Evolutionary conservation across 495 filamentous ascomycete species (phyloP).

Genomic region (Neurospora sp.): DNA sequence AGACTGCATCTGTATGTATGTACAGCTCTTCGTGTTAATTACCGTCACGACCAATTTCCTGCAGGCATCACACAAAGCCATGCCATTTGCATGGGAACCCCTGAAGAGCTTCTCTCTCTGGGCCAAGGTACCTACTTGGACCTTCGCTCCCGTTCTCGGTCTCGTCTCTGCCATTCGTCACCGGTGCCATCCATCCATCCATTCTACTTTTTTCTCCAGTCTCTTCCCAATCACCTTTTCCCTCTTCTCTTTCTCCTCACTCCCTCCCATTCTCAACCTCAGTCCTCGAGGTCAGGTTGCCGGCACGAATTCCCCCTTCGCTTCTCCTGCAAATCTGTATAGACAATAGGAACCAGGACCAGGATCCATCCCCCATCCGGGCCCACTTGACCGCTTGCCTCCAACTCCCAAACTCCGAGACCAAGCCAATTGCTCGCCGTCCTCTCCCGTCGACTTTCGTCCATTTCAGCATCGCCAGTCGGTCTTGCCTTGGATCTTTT

Average conservation of each 20-base stretch:
- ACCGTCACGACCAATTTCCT: background rate
- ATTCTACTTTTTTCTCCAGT: background rate
- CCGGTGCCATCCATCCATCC: background rate
- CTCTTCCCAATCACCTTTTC: conserved; percentile 3
- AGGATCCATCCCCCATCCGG: background rate
- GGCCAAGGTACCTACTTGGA: background rate
- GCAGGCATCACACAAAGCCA: background rate
- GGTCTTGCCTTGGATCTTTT: background rate
- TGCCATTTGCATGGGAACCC: background rate
- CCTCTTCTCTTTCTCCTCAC: conserved; percentile 2
- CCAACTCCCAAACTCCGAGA: background rate
- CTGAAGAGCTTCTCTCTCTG: background rate
- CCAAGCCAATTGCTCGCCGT: background rate
- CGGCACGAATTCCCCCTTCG: background rate
- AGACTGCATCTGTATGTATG: background rate
- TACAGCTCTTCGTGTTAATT: background rate
- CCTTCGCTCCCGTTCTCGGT: background rate
- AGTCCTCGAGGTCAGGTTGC: background rate
- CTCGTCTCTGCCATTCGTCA: background rate
- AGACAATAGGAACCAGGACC: background rate
- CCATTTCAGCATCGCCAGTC: background rate
- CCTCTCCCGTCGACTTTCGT: background rate
- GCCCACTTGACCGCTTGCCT: background rate
- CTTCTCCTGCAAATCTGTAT: background rate
- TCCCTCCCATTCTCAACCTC: background rate